Conservation (phyloP, 2,329 filamentous ascomycete species). For the Paecilomyces fulvus region DNA sequence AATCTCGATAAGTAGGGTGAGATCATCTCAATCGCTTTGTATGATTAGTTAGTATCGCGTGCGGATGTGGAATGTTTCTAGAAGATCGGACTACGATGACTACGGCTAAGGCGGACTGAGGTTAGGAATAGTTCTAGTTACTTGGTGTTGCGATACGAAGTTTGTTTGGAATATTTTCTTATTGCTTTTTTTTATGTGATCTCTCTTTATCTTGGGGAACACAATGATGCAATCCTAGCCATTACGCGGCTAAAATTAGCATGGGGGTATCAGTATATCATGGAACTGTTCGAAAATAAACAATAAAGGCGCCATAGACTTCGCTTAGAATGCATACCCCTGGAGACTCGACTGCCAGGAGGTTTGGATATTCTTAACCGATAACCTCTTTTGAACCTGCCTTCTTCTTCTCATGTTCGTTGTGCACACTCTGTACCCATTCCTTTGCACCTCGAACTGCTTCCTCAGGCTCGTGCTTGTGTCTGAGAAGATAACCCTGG, state of each 20-base stretch:
- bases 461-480: constrained; percentile 23
- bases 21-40: too few species aligned
- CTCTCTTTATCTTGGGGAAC: not conserved
- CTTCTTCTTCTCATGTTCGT: constrained; percentile 14
- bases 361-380: not conserved
- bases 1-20: too few species aligned
- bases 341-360: not conserved
- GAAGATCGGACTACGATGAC: too few species aligned
- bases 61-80: too few species aligned
- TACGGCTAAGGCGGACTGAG: too few species aligned
- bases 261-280: not conserved
- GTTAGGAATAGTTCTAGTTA: too few species aligned
- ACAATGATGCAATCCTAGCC: not conserved
- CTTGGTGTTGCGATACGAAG: not conserved
- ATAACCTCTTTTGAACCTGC: not conserved
- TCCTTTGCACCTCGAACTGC: constrained; percentile 21
- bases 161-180: not conserved
- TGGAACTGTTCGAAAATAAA: not conserved
- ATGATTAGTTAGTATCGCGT: too few species aligned
- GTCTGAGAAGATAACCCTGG: constrained; percentile 31
- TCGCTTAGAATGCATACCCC: not conserved
- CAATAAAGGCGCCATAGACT: not conserved
- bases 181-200: not conserved
- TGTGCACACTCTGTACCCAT: constrained; percentile 20
- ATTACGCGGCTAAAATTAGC: not conserved